phyloP scores from a whole-genome alignment of 768 basidiomycete genomes.

The Lentinula guzmanii region DNA sequence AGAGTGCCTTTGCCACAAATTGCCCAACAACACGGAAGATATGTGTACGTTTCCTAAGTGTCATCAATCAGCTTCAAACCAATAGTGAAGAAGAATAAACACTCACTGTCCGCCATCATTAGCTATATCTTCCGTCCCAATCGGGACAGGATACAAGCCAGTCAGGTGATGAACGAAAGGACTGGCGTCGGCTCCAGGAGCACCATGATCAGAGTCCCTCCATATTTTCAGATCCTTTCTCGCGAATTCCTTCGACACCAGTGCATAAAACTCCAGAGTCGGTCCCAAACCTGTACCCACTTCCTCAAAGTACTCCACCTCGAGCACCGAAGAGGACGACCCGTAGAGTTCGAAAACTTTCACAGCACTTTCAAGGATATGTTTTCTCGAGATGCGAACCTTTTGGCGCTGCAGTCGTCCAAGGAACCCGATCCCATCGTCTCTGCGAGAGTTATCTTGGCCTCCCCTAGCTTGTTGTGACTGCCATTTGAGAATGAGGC shows the following conservation, averaged over 20 bases:
- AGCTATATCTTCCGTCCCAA: slow-evolving; percentile 59
- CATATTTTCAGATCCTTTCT: slow-evolving; percentile 84
- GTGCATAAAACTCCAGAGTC: slow-evolving; percentile 96
- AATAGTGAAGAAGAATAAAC: not conserved
- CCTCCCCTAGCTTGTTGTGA: slow-evolving; percentile 69
- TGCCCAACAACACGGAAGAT: slow-evolving; percentile 89
- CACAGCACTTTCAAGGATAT: slow-evolving; percentile 91
- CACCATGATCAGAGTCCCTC: slow-evolving; percentile 73
- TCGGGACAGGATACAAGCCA: slow-evolving; percentile 87
- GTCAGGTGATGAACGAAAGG: slow-evolving; percentile 77
- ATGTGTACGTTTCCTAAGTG: slow-evolving; percentile 69
- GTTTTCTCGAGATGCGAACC: slow-evolving; percentile 91
- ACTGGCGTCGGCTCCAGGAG: slow-evolving; percentile 23
- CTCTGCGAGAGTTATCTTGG: slow-evolving; percentile 75
- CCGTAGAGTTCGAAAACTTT: slow-evolving; percentile 98
- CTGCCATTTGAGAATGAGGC: slow-evolving; percentile 93
- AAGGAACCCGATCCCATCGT: slow-evolving; percentile 89
- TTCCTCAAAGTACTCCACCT: slow-evolving; percentile 99
- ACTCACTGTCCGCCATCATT: slow-evolving; percentile 75
- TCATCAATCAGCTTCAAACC: slow-evolving; percentile 7
- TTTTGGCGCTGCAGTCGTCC: slow-evolving; percentile 93
- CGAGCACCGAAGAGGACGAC: slow-evolving; percentile 86
- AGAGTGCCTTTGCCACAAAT: slow-evolving; percentile 94
- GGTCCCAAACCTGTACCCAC: slow-evolving; percentile 97
- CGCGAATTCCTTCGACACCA: slow-evolving; percentile 94